Evolutionary conservation across 352 stramenopile genomes (phyloP).

Genomic region (Aphanomyces stellatus): DNA sequence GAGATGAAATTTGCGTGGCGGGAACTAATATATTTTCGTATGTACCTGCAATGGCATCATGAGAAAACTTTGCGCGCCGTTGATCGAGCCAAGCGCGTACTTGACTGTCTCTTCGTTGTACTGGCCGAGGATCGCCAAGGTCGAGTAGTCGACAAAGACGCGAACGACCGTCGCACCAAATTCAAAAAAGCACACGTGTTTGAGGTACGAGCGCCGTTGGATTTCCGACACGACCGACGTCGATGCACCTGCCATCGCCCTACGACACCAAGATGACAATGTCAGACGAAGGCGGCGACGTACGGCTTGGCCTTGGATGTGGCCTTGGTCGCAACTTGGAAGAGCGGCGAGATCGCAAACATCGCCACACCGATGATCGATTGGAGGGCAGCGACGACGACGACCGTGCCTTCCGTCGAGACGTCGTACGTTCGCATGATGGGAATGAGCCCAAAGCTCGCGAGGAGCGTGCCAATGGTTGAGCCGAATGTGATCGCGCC

Average conservation of each 20-base stretch:
- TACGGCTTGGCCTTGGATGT: background rate
- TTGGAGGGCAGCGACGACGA: slow-evolving; percentile 43
- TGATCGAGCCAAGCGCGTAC: slow-evolving; percentile 60
- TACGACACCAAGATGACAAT: background rate
- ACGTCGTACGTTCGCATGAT: slow-evolving; percentile 38
- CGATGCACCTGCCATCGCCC: background rate
- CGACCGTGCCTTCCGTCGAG: slow-evolving; percentile 62
- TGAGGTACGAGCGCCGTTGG: slow-evolving; percentile 59
- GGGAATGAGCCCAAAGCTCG: slow-evolving; percentile 64
- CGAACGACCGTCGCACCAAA: slow-evolving; percentile 69
- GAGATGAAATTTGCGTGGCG: background rate
- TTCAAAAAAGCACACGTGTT: slow-evolving; percentile 85
- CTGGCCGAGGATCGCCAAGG: slow-evolving; percentile 58
- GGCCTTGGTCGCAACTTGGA: slow-evolving; percentile 7
- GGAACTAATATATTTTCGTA: background rate
- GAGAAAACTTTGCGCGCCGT: slow-evolving; percentile 74
- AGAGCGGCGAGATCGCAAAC: slow-evolving; percentile 29
- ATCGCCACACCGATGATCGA: slow-evolving; percentile 52
- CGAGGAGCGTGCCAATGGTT: slow-evolving; percentile 64
- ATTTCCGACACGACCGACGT: slow-evolving; percentile 50
- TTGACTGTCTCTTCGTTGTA: slow-evolving; percentile 65
- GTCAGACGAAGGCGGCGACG: slow-evolving; percentile 21
- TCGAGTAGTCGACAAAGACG: slow-evolving; percentile 76
- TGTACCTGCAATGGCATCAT: slow-evolving; percentile 75
- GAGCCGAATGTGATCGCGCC: slow-evolving; percentile 80